Percentiles rank a stretch among this genome's conserved stretches.
Evolutionary conservation across 1,284 basidiomycete species (phyloP).

Genomic region (Puccinia triticina): DNA sequence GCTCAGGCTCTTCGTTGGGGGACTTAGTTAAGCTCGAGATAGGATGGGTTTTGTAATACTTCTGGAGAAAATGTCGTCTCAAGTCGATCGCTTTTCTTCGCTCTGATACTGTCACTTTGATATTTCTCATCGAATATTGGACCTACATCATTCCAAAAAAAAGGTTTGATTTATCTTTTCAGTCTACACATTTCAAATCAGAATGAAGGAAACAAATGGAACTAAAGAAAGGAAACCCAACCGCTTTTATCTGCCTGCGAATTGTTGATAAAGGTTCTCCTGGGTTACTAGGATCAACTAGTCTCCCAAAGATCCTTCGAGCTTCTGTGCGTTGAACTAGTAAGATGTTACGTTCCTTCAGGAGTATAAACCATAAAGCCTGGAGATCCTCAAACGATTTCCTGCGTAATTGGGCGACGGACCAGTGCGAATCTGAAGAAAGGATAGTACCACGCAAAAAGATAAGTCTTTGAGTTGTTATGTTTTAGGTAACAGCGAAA

Average conservation of each 20-base stretch:
- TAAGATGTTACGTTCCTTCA: conserved; percentile 83
- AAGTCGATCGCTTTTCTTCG: conserved; percentile 35
- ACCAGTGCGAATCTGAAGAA: conserved; percentile 66
- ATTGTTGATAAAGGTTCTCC: conserved; percentile 51
- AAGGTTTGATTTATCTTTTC: background rate
- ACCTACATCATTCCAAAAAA: conserved; percentile 2
- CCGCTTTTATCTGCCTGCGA: conserved; percentile 36
- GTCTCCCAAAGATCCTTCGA: conserved; percentile 63
- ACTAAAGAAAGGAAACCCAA: background rate
- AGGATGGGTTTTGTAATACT: conserved; percentile 9
- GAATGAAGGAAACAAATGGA: background rate
- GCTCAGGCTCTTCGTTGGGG: too few species aligned
- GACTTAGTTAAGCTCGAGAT: too few species aligned
- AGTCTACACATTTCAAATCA: background rate
- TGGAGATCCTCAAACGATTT: conserved; percentile 92
- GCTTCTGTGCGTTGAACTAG: conserved; percentile 81
- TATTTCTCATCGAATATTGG: conserved; percentile 50
- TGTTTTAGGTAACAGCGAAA: background rate
- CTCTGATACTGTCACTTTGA: conserved; percentile 51
- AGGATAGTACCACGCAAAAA: background rate
- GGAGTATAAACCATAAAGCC: conserved; percentile 84
- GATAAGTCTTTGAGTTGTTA: background rate
- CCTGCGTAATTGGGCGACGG: conserved; percentile 76
- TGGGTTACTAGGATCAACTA: conserved; percentile 48
- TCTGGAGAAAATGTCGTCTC: conserved; percentile 38